Base-by-base conservation (phyloP, 768 basidiomycete genomes). In the Fistulinella prunicolor region DNA sequence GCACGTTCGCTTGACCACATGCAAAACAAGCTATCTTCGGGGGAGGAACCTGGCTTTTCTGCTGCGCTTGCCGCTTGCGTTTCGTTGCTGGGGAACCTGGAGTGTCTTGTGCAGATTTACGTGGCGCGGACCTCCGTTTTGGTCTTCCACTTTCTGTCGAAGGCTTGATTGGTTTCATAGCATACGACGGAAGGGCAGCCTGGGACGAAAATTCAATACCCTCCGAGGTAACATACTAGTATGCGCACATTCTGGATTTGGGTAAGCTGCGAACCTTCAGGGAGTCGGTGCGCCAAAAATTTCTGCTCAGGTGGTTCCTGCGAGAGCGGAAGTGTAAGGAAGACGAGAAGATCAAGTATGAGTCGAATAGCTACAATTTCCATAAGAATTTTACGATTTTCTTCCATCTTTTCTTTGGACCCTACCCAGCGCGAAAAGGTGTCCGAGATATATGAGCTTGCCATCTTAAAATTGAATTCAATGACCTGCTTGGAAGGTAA, bases 1-100 rank as follows among this genome's bases (percentile, higher is more conserved):
- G 87, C 13, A 89, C 86, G 58, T 86, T 83, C 14, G 75, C 78
- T 61, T 79, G 75, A 37, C 77, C 76, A 62, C 86, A 89, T 6
- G 77, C 67, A 32, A 75, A 67, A 53, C 86, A 89, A 26, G 75
- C 68, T 8, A 81, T 80, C 36, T 70, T 66, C 1, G 72, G 68
- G 9, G 79, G 73, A 13, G 72, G 62, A 14, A 51, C 38, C 36
- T 62, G 61, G 9, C 53, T 41, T 46, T 71, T 74, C 1, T 60
- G 44, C 26, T 73, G 73, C 1, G 67, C 38, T 28, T 65, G 53
- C 32, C 71, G 72, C 50, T 66, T 75, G 45, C 75, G 73, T 62
- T 81, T 81, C 9, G 69, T 20, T 8, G 67, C 46, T 16, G 55
- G 46, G 7, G 54, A 50, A 17, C 54, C 57, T 10, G 39, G 38